Base-by-base conservation (phyloP, 2,329 filamentous ascomycete species). In the Cladobotryum protrusum region DNA sequence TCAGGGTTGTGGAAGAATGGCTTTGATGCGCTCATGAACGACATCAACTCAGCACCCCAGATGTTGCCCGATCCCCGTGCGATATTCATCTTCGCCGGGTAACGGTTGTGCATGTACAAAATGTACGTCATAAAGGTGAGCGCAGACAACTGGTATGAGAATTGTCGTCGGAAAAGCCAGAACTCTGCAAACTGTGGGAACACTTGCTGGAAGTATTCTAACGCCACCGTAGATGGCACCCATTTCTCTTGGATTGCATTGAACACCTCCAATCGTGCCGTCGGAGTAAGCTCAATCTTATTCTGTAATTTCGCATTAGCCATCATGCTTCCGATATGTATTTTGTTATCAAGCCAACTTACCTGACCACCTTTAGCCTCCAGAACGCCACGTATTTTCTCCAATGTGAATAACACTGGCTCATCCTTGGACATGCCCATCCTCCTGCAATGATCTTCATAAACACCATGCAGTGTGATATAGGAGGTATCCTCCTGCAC, bases 61-160 rank as follows among this genome's bases (percentile, higher is more conserved):
- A 99, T 87, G 62, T 95, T 93, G 56, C 95, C 95, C 5, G 86
- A 90, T 29, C 81, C 81, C 19, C 90, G 85, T 11, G 89, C 86
- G 62, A 99, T 95, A 69, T 87, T 86, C 67, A 97, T 86, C 77
- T 99, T 99, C 69, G 91, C 89, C 5, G 93, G 95, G 68, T 93
- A 96, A 29, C 93, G 87, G 66, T 89, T 89, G 65, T 92, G 89
- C 83, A 99, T 97, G 72, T 92, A 92, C 73, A 99, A 86, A 52
- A 96, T 86, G 65, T 97, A 99, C 4, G 93, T 97, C 87, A 99
- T 96, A 72, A 99, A 99, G 1, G 93, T 96, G 56, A 97, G 79
- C 2, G 91, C 83, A 17, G 93, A 92, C 54, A 96, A 85, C 70
- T 99, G 93, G 74, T 97, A 96, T 18, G 89, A 87, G 72, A 99